phyloP scores from a whole-genome alignment of 2,329 filamentous ascomycete genomes.

The Clarireedia homoeocarpa region DNA sequence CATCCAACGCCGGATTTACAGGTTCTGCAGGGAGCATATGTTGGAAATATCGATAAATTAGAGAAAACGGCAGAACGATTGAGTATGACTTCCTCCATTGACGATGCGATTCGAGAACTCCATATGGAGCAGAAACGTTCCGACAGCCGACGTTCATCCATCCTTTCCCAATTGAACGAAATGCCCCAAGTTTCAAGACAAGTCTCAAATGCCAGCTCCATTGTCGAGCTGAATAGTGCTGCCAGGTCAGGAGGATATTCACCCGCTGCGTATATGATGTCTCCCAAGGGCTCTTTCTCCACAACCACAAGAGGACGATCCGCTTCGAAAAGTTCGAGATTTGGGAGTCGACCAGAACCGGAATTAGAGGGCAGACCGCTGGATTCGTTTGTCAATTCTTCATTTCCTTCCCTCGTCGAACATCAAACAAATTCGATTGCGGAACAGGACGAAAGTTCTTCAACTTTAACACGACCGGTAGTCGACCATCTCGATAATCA shows the following conservation, averaged over 20 bases:
- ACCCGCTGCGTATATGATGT: constrained; percentile 59
- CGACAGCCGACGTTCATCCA: constrained; percentile 59
- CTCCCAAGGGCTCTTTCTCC: constrained; percentile 52
- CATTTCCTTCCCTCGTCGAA: constrained; percentile 16
- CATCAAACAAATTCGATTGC: constrained; percentile 21
- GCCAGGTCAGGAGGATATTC: constrained; percentile 65
- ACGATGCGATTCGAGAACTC: constrained; percentile 67
- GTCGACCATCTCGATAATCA: constrained; percentile 14
- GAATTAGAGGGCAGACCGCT: constrained; percentile 29
- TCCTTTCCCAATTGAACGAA: constrained; percentile 39
- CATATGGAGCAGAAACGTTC: constrained; percentile 63
- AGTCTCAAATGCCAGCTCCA: constrained; percentile 48
- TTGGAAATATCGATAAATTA: constrained; percentile 62
- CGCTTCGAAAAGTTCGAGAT: constrained; percentile 43
- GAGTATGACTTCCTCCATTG: constrained; percentile 65
- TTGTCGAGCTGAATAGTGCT: constrained; percentile 59
- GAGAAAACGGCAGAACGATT: constrained; percentile 70
- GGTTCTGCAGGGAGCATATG: constrained; percentile 52
- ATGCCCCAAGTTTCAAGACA: constrained; percentile 31
- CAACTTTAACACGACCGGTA: constrained; percentile 20
- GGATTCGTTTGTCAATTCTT: constrained; percentile 26
- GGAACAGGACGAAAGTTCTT: constrained; percentile 23
- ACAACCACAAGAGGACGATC: constrained; percentile 41
- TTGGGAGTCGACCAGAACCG: constrained; percentile 27
- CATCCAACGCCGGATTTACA: constrained; percentile 57